phyloP scores from a whole-genome alignment of 352 stramenopile genomes.

The Blastocystis sp. region DNA sequence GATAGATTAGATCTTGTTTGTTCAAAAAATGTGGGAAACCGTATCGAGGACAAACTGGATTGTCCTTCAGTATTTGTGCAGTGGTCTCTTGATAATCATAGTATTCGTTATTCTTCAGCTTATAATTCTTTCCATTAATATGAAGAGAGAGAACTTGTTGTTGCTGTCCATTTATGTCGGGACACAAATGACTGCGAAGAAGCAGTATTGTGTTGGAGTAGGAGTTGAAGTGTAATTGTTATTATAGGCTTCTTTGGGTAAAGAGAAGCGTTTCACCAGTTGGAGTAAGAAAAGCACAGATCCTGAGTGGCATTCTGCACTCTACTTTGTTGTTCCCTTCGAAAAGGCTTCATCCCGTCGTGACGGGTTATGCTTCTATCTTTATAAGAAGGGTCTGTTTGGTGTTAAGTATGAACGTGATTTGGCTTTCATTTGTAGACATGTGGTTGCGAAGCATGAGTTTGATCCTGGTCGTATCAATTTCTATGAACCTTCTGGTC shows the following conservation, averaged over 20 bases:
- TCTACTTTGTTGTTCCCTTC: constrained; percentile 17
- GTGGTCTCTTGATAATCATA: too few relatives aligned
- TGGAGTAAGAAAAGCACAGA: not conserved
- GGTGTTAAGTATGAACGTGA: not conserved
- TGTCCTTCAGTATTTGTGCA: too few relatives aligned
- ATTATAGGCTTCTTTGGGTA: not conserved
- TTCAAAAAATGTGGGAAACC: not conserved
- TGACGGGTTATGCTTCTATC: not conserved
- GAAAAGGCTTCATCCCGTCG: not conserved
- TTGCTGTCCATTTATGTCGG: constrained; percentile 32
- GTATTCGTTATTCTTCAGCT: too few relatives aligned
- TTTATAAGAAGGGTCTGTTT: constrained; percentile 53
- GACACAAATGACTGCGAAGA: not conserved
- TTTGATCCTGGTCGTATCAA: constrained; percentile 28
- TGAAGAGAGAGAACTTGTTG: constrained; percentile 55
- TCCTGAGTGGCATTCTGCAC: constrained; percentile 28
- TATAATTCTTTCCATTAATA: not conserved
- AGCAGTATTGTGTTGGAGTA: not conserved
- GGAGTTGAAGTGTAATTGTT: not conserved
- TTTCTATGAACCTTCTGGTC: constrained; percentile 39
- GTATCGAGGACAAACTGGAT: not conserved
- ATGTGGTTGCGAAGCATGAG: not conserved
- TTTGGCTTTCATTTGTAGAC: constrained; percentile 12
- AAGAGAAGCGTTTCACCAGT: not conserved
- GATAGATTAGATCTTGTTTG: not conserved